These are phyloP conservation scores for Penicillium parvum DNA, from an alignment of 495 filamentous ascomycete species.

Conservation along the genomic window DNA sequence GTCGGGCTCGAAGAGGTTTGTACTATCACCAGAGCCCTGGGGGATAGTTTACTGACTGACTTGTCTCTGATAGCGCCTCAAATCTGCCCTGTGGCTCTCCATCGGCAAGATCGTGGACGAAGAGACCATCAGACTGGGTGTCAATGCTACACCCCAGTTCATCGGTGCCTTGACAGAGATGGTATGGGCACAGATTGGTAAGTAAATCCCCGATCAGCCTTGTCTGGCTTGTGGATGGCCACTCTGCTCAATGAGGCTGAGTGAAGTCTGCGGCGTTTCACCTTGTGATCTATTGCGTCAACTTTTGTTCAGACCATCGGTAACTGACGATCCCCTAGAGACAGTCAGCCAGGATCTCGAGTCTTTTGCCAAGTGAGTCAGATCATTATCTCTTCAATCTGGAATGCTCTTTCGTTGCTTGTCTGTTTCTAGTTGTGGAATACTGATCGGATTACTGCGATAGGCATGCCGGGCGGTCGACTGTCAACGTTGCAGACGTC, in stretches of 20 bases:
- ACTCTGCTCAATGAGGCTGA: too few species aligned
- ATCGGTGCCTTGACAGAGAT: conserved; percentile 89
- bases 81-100: conserved; percentile 88
- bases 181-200: conserved; percentile 87
- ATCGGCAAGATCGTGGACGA: conserved; percentile 89
- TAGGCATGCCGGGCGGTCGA: conserved; percentile 78
- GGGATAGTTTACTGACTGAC: neutral
- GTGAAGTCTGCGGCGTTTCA: too few species aligned
- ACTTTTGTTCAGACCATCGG: neutral
- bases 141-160: conserved; percentile 92
- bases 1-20: conserved; percentile 39
- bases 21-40: neutral
- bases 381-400: neutral
- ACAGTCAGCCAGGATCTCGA: conserved; percentile 72
- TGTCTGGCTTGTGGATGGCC: too few species aligned
- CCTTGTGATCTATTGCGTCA: conserved; percentile 1
- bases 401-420: neutral
- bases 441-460: conserved; percentile 9
- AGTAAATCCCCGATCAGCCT: too few species aligned
- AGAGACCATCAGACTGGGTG: conserved; percentile 67
- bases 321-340: conserved; percentile 46
- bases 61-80: conserved; percentile 59
- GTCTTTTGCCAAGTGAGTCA: conserved; percentile 64
- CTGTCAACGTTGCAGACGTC: conserved; percentile 80
- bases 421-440: neutral